Conservation (phyloP, 1,284 basidiomycete species). For the Leccinum fallax region DNA sequence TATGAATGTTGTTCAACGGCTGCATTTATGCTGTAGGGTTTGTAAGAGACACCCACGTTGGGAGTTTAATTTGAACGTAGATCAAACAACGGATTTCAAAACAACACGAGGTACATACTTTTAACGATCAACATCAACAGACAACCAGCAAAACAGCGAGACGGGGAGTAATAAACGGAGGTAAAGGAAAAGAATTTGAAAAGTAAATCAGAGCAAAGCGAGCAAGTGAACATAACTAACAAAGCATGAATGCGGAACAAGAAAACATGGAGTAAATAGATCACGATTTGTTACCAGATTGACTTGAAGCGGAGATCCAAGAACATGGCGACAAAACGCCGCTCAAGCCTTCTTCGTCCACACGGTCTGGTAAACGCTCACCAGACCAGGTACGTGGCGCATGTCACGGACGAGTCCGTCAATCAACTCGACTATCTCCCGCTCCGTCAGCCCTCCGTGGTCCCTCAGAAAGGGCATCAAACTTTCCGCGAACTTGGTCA, state of each 20-base stretch:
- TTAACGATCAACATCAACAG: background rate
- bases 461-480: conserved; percentile 43
- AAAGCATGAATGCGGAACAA: background rate
- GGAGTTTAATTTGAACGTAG: background rate
- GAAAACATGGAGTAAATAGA: background rate
- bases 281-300: background rate
- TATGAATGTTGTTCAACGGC: too few relatives aligned
- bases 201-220: background rate
- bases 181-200: too few relatives aligned
- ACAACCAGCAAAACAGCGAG: background rate
- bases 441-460: conserved; percentile 38
- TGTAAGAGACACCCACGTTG: background rate
- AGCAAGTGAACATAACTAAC: background rate
- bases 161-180: background rate
- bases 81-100: conserved; percentile 3
- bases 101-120: background rate
- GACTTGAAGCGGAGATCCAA: background rate
- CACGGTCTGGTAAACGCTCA: conserved; percentile 43
- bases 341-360: conserved; percentile 32
- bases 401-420: conserved; percentile 45
- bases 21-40: too few relatives aligned
- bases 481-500: conserved; percentile 38
- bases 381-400: conserved; percentile 43
- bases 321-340: background rate
- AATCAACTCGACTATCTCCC: conserved; percentile 42